phyloP scores from a whole-genome alignment of 2,329 filamentous ascomycete genomes.

The Ophiostoma angusticollis region DNA sequence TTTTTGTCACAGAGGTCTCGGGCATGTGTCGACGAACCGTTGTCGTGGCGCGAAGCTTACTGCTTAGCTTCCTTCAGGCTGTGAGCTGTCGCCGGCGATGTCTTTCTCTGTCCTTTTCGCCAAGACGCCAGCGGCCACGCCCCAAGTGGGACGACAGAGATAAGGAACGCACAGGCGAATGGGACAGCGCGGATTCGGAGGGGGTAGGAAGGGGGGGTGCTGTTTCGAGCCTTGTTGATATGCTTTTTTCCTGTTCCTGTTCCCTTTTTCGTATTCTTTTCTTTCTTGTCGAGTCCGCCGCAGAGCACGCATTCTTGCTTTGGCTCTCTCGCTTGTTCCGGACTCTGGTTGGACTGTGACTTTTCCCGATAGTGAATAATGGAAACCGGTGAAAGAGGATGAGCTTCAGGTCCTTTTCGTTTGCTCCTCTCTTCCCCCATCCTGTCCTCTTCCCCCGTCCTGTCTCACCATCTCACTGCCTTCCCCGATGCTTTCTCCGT shows the following conservation, averaged over 20 bases:
- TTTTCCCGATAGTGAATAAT: conserved; percentile 4
- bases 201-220: not conserved
- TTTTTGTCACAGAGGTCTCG: too few relatives aligned
- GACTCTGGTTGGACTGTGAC: too few relatives aligned
- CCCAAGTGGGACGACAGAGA: conserved; percentile 12
- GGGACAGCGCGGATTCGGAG: conserved; percentile 8
- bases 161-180: conserved; percentile 11
- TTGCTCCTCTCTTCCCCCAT: too few relatives aligned
- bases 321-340: not conserved
- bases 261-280: not conserved
- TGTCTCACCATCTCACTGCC: too few relatives aligned
- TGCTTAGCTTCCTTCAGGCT: too few relatives aligned
- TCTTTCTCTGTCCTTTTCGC: conserved; percentile 5
- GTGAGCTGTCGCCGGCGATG: too few relatives aligned
- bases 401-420: too few relatives aligned
- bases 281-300: too few relatives aligned
- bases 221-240: not conserved
- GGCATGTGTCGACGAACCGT: too few relatives aligned
- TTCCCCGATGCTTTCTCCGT: too few relatives aligned
- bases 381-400: conserved; percentile 1
- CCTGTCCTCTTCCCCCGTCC: not conserved
- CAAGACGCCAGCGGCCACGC: conserved; percentile 11
- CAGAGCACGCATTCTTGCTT: too few relatives aligned
- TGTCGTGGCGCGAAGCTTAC: too few relatives aligned
- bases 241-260: not conserved